phyloP scores from a whole-genome alignment of 345 rosid genomes.

The Populus nigra region DNA sequence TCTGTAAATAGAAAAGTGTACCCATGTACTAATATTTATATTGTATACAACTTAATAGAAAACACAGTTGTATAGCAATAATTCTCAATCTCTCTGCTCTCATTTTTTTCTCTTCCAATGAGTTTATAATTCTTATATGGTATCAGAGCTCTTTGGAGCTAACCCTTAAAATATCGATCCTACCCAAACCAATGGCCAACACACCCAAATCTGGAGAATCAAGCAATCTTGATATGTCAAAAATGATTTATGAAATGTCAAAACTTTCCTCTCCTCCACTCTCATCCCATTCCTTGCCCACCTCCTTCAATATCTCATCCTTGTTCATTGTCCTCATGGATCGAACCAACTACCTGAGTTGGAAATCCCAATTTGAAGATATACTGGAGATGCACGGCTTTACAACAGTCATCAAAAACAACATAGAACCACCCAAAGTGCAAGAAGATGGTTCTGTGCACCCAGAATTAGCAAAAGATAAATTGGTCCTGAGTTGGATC shows the following conservation, averaged over 20 bases:
- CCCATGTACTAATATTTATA: no score
- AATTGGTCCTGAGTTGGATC: not conserved
- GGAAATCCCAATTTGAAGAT: no score
- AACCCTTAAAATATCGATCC: not conserved
- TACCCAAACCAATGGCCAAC: not conserved
- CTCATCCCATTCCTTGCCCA: not conserved
- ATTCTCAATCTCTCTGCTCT: not conserved
- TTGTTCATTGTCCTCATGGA: not conserved
- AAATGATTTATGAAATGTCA: not conserved
- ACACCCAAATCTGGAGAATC: not conserved
- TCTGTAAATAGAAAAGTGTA: not conserved
- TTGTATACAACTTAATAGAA: no score
- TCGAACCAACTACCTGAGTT: not conserved
- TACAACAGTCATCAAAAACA: not conserved
- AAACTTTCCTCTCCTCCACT: not conserved
- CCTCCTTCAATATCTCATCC: no score
- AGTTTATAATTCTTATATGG: not conserved
- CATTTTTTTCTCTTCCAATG: no score
- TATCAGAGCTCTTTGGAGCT: not conserved
- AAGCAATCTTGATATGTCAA: not conserved
- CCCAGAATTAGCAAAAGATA: not conserved
- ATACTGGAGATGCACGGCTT: not conserved
- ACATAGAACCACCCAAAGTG: not conserved
- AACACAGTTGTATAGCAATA: rapidly evolving
- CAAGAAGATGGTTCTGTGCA: not conserved